Percentiles rank a stretch among this genome's conserved stretches.
These are phyloP conservation scores for Mycena filopes DNA, from an alignment of 768 basidiomycete species.

Conservation along the genomic window DNA sequence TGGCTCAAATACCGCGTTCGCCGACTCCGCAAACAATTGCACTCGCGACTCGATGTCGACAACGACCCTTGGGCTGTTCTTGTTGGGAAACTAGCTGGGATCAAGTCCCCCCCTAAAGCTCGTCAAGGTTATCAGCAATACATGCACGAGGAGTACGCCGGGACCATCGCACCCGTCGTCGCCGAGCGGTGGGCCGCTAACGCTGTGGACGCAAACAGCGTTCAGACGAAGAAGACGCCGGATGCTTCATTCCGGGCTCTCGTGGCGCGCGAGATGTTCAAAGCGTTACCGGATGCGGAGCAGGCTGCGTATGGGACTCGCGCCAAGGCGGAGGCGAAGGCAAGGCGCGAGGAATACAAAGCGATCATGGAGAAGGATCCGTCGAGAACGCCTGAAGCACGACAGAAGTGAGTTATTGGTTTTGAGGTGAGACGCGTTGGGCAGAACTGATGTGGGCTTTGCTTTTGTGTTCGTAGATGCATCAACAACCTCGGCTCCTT, in stretches of 20 bases:
- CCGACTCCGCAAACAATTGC: neutral
- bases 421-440: no score
- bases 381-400: neutral
- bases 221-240: neutral
- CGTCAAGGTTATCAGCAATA: conserved; percentile 15
- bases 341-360: neutral
- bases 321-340: conserved; percentile 1
- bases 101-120: neutral
- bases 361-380: neutral
- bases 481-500: neutral
- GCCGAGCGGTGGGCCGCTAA: neutral
- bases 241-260: neutral
- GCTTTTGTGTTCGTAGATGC: neutral
- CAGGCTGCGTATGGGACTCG: neutral
- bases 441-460: no score
- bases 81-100: neutral
- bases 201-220: neutral
- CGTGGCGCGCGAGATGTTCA: conserved; percentile 4
- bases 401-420: neutral
- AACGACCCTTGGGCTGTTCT: neutral
- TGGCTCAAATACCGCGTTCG: conserved; percentile 22
- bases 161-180: neutral
- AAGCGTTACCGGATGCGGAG: neutral
- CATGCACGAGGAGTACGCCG: neutral
- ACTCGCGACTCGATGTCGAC: neutral